phyloP scores from a whole-genome alignment of 495 filamentous ascomycete species.

The Aspergillus diversus region DNA sequence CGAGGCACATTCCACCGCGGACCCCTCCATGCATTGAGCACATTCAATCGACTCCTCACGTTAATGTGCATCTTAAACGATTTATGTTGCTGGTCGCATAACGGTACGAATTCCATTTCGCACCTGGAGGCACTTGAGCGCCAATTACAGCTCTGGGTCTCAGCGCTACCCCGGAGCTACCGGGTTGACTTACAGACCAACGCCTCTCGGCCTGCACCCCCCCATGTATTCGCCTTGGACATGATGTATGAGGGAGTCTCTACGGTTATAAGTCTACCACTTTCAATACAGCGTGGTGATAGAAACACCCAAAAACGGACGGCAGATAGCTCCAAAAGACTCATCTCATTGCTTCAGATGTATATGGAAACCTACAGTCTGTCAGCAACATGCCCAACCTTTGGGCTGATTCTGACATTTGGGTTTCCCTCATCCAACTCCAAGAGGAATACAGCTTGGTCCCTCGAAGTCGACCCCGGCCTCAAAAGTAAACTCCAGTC shows the following conservation, averaged over 20 bases:
- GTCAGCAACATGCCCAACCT: constrained; percentile 40
- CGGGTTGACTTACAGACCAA: constrained; percentile 37
- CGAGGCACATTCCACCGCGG: constrained; percentile 47
- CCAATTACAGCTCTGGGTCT: constrained; percentile 42
- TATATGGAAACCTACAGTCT: constrained; percentile 47
- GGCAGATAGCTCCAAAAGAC: constrained; percentile 38
- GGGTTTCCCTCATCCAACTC: constrained; percentile 22
- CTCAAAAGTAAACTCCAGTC: constrained; percentile 37
- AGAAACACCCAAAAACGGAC: constrained; percentile 31
- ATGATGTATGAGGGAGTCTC: constrained; percentile 44
- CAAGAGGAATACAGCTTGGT: not conserved
- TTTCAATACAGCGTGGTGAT: constrained; percentile 34
- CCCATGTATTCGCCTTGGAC: constrained; percentile 46
- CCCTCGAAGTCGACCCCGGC: constrained; percentile 34
- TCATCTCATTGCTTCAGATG: constrained; percentile 36
- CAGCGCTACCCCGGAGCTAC: constrained; percentile 39
- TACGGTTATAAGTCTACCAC: constrained; percentile 33
- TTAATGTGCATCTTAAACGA: constrained; percentile 52
- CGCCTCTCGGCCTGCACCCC: constrained; percentile 32
- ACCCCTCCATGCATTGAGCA: constrained; percentile 60
- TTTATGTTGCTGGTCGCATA: constrained; percentile 36
- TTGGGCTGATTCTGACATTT: constrained; percentile 39
- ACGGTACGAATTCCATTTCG: constrained; percentile 30
- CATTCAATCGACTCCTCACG: constrained; percentile 59
- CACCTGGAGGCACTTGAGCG: constrained; percentile 41